Conservation (phyloP, 2,329 filamentous ascomycete genomes). For the Arachnopeziza araneosa region DNA sequence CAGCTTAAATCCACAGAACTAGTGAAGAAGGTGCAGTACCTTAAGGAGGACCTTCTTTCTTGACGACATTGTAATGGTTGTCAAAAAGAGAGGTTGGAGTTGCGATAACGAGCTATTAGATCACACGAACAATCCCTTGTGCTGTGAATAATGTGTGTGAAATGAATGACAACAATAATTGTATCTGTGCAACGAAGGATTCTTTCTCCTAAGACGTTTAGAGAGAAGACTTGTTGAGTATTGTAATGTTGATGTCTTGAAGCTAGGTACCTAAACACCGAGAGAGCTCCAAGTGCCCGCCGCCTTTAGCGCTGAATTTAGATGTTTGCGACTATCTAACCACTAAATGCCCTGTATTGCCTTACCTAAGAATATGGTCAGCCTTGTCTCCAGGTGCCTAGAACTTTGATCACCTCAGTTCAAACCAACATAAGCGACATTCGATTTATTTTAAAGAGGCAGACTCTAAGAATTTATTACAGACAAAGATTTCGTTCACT, state of each 20-base stretch:
- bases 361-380: background rate
- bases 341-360: background rate
- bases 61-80: constrained; percentile 42
- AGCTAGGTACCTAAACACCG: background rate
- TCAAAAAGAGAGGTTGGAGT: constrained; percentile 6
- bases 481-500: too few relatives aligned
- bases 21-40: constrained; percentile 36
- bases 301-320: background rate
- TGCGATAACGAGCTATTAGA: constrained; percentile 19
- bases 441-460: too few relatives aligned
- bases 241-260: background rate
- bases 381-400: background rate
- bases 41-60: constrained; percentile 66
- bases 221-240: background rate
- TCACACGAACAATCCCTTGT: background rate
- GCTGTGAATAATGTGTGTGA: background rate
- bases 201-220: background rate
- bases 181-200: background rate
- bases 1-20: background rate
- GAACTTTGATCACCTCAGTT: too few relatives aligned
- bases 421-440: too few relatives aligned
- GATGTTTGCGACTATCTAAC: background rate
- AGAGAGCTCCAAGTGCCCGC: background rate
- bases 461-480: too few relatives aligned
- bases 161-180: background rate